These are phyloP conservation scores for Chlamydomonas sphaeroides DNA, from an alignment of 139 green algal genomes.

Conservation along the genomic window DNA sequence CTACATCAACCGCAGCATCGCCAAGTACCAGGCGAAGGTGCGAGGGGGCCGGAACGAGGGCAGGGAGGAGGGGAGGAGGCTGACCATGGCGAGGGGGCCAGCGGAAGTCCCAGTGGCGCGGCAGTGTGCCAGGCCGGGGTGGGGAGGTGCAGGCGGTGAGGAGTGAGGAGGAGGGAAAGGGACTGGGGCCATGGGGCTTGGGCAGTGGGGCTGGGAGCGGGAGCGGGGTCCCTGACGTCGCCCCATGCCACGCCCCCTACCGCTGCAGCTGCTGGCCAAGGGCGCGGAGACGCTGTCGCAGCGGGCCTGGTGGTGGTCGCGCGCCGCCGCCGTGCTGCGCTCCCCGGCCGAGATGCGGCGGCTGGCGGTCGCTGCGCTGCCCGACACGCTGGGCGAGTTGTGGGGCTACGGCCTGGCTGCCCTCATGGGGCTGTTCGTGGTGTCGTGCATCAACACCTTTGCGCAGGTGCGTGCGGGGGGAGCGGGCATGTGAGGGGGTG, in stretches of 20 bases:
- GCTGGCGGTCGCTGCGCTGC: constrained; percentile 47
- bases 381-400: constrained; percentile 59
- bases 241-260: background rate
- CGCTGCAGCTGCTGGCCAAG: constrained; percentile 41
- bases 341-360: constrained; percentile 20
- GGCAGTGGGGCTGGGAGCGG: too few relatives aligned
- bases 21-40: constrained; percentile 72
- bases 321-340: constrained; percentile 25
- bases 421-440: constrained; percentile 56
- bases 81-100: too few relatives aligned
- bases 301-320: constrained; percentile 57
- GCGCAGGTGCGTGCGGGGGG: constrained; percentile 50
- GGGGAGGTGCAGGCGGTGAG: background rate
- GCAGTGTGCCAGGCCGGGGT: too few relatives aligned
- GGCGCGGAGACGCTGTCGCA: constrained; percentile 47
- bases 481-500: too few relatives aligned
- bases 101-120: too few relatives aligned
- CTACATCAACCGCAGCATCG: constrained; percentile 72
- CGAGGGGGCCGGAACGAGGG: background rate
- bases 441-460: constrained; percentile 60
- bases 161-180: background rate
- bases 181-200: too few relatives aligned
- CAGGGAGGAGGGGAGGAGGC: background rate
- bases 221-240: too few relatives aligned
- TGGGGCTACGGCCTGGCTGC: constrained; percentile 57